Evolutionary conservation across 2,329 filamentous ascomycete species (phyloP), one percentile per base, ranked within the genome.

Genomic region (Orbilia quercus): DNA sequence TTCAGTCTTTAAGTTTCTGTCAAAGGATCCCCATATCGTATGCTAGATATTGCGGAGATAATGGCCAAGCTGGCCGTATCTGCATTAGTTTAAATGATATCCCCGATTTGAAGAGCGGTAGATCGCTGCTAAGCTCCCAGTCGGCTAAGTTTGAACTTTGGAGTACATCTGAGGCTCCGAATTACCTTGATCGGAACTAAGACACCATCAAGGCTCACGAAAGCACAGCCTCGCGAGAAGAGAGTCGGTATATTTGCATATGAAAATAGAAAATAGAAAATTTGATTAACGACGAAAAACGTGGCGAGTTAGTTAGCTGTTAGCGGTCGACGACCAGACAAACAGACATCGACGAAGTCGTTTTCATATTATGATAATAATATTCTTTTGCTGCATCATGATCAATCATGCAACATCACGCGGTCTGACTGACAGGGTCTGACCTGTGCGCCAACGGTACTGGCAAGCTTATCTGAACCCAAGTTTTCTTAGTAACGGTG

Each of bases 381-480:
- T n/a, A n/a, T 18, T n/a, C 1, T 23, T 42, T 1, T 42, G 51
- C 31, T 36, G 34, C 48, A 20, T 42, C 38, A 20, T 57, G 18
- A 7, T 22, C 14, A 12, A 16, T 3, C 31, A 18, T 42, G 38
- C 53, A 28, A 25, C 58, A 45, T 63, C 57, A 63, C 58, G 66
- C 44, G 58, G 58, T 25, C 16, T 12, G 22, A 18, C 22, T 57
- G 57, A 51, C 66, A 64, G 58, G 57, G 66, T 51, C 57, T 42
- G 47, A 7, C 45, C 64, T 48, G 34, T 47, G 45, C 45, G 45
- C 36, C 55, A 23, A 60, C 38, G 2, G 12, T 34, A 51, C 54
- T 53, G 55, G 55, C 65, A 57, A 63, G 58, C 66, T 64, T 71
- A 71, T 71, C 66, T 63, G 51, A 63, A 55, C 66, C 58, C 57